Evolutionary conservation across 345 rosid species (phyloP).

Genomic region (Dipteronia dyeriana): DNA sequence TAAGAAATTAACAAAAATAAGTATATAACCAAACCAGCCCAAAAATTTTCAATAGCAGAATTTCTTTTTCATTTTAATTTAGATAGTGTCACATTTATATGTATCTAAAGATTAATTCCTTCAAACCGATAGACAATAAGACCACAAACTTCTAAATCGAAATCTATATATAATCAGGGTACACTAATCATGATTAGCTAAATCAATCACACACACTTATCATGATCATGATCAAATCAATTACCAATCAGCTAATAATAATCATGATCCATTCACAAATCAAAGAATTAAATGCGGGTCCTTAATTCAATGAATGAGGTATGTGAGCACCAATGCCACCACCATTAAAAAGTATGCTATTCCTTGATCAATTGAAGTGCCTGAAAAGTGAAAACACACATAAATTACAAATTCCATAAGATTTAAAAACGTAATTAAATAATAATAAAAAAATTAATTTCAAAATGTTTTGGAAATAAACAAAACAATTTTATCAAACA

Average conservation of each 20-base stretch:
- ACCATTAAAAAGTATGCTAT: slow-evolving; percentile 81
- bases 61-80: too few relatives aligned
- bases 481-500: neutral
- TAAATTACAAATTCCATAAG: neutral
- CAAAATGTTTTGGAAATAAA: neutral
- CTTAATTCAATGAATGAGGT: slow-evolving; percentile 57
- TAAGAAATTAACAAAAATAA: too few relatives aligned
- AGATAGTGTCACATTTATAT: neutral
- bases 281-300: neutral
- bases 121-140: neutral
- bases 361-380: slow-evolving; percentile 83
- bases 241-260: neutral
- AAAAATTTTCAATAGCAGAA: too few relatives aligned
- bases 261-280: neutral
- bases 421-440: neutral
- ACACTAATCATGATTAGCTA: neutral
- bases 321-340: slow-evolving; percentile 85
- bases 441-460: neutral
- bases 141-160: neutral
- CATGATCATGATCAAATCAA: neutral
- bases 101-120: neutral
- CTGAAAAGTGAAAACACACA: slow-evolving; percentile 45
- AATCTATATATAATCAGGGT: neutral
- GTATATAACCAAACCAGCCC: too few relatives aligned
- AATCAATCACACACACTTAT: neutral